These are phyloP conservation scores for Botryotinia narcissicola DNA, from an alignment of 2,329 filamentous ascomycete genomes.

Conservation along the genomic window DNA sequence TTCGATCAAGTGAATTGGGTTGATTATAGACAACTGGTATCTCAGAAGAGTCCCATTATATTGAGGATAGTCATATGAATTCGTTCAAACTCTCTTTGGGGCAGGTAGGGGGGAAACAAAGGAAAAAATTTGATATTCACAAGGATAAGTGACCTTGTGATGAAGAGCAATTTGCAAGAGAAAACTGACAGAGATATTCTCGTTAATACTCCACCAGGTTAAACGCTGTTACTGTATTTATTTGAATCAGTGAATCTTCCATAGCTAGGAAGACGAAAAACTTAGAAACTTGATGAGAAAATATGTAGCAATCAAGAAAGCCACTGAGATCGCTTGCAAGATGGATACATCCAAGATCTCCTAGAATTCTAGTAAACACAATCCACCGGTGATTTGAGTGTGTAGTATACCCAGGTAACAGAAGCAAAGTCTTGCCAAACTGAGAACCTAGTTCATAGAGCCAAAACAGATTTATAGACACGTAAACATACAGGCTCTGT, in stretches of 20 bases:
- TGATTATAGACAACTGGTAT: not conserved
- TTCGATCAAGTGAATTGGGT: not conserved
- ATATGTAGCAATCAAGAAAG: accelerated
- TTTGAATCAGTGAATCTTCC: not conserved
- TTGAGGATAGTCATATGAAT: not conserved
- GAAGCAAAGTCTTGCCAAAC: not conserved
- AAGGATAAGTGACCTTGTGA: not conserved
- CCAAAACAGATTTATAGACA: not conserved
- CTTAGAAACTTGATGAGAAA: not conserved
- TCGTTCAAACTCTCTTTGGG: not conserved
- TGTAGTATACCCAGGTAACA: not conserved
- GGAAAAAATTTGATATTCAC: not conserved
- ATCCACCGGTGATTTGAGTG: too few relatives aligned
- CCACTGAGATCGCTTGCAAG: not conserved
- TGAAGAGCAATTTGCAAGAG: not conserved
- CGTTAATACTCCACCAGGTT: too few relatives aligned
- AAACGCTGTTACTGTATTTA: not conserved
- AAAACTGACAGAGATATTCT: not conserved
- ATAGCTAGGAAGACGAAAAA: not conserved
- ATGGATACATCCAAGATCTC: not conserved
- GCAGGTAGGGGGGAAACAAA: not conserved
- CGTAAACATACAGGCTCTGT: not conserved
- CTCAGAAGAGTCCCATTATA: accelerated
- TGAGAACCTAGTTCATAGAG: not conserved
- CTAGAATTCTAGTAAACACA: not conserved